phyloP scores from a whole-genome alignment of 371 early-diverging fungal genomes.

The Nematocida sp. region DNA sequence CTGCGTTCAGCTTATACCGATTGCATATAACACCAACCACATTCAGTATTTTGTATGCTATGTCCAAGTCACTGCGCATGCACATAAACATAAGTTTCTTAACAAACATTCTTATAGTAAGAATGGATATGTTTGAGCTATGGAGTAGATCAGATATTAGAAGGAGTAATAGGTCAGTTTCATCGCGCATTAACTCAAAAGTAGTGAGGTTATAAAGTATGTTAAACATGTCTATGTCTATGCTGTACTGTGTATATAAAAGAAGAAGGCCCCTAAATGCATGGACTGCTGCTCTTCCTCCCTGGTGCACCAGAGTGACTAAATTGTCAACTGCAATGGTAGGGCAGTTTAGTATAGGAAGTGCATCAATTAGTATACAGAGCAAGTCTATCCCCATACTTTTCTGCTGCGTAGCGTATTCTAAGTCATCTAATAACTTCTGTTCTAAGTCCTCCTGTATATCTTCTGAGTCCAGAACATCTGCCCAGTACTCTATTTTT shows the following conservation, averaged over 20 bases:
- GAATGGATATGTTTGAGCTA: slow-evolving; percentile 9
- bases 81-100: slow-evolving; percentile 17
- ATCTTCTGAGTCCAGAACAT: not conserved
- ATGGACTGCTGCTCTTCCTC: not conserved
- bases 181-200: not conserved
- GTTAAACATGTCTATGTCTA: not conserved
- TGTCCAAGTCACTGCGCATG: not conserved
- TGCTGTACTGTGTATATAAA: slow-evolving; percentile 5
- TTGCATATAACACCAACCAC: slow-evolving; percentile 3
- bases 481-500: slow-evolving; percentile 1
- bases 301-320: not conserved
- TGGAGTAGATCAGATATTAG: not conserved
- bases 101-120: not conserved
- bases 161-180: slow-evolving; percentile 1
- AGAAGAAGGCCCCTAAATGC: slow-evolving; percentile 5
- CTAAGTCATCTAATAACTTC: not conserved
- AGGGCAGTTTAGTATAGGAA: slow-evolving; percentile 1
- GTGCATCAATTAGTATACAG: not conserved
- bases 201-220: not conserved
- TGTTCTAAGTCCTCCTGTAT: slow-evolving; percentile 15
- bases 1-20: slow-evolving; percentile 4
- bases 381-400: not conserved
- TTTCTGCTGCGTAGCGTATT: not conserved
- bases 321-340: slow-evolving; percentile 1
- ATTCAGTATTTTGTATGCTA: not conserved